phyloP scores from a whole-genome alignment of 352 stramenopile species.

The Globisporangium megalacanthum region DNA sequence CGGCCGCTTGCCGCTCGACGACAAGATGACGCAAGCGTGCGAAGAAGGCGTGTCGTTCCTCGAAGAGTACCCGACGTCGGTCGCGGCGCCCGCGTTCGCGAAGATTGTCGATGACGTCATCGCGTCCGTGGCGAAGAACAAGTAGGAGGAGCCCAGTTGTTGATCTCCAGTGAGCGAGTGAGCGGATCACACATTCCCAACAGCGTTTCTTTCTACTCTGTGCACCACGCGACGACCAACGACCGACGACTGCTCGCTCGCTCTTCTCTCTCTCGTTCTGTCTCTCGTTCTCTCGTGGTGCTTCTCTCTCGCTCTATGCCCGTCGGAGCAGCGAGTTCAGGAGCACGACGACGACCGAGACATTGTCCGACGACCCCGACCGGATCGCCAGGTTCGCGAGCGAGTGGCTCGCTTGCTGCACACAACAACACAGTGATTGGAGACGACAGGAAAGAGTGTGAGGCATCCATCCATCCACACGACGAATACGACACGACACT shows the following conservation, averaged over 20 bases:
- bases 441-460: background rate
- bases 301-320: slow-evolving; percentile 7
- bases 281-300: background rate
- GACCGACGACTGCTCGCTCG: background rate
- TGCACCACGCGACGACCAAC: background rate
- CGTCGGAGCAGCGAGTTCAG: slow-evolving; percentile 30
- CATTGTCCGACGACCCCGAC: slow-evolving; percentile 84
- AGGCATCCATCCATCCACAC: no score
- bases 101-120: slow-evolving; percentile 73
- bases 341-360: slow-evolving; percentile 83
- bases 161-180: background rate
- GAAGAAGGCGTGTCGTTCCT: slow-evolving; percentile 95
- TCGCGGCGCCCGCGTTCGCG: slow-evolving; percentile 61
- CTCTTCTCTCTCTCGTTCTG: background rate
- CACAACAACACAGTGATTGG: background rate
- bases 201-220: background rate
- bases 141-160: slow-evolving; percentile 1
- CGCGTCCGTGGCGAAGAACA: slow-evolving; percentile 38
- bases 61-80: slow-evolving; percentile 79
- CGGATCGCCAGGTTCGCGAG: slow-evolving; percentile 83
- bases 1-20: slow-evolving; percentile 95
- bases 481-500: background rate
- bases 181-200: background rate
- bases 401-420: slow-evolving; percentile 73
- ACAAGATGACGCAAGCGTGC: slow-evolving; percentile 94